Conservation (phyloP, 331 rosid species). For the Acacia pycnantha region DNA sequence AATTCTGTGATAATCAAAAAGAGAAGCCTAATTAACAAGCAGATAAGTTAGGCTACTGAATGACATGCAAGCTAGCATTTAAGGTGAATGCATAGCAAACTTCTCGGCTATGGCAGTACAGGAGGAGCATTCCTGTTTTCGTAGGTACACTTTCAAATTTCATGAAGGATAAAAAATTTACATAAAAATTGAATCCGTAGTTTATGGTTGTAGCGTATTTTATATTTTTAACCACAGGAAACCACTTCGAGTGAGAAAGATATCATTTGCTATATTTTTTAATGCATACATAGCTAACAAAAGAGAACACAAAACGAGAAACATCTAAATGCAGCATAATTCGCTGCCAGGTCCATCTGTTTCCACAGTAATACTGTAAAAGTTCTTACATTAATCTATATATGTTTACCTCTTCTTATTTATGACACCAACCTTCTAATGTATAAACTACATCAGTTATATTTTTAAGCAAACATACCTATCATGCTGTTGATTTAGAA, state of each 20-base stretch:
- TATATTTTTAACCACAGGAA: background rate
- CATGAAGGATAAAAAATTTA: background rate
- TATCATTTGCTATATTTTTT: background rate
- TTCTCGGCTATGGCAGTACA: conserved; percentile 70
- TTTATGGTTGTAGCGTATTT: background rate
- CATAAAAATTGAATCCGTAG: background rate
- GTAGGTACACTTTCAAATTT: background rate
- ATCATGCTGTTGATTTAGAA: background rate
- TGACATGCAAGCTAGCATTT: conserved; percentile 61
- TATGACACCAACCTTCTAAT: background rate
- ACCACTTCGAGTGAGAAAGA: background rate
- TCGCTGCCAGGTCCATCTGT: background rate
- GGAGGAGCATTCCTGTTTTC: conserved; percentile 65
- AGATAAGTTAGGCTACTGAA: conserved; percentile 49
- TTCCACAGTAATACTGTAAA: background rate
- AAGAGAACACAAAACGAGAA: background rate
- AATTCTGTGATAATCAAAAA: background rate
- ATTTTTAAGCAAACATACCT: background rate
- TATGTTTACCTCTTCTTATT: background rate
- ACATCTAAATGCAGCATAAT: background rate
- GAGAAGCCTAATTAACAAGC: background rate
- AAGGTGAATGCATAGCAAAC: conserved; percentile 57
- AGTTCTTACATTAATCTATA: background rate
- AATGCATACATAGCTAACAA: background rate
- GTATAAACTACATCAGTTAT: background rate